Percentiles rank a stretch among this genome's conserved stretches.
Conservation (phyloP, 345 rosid genomes). For the Populus pruinosa region DNA sequence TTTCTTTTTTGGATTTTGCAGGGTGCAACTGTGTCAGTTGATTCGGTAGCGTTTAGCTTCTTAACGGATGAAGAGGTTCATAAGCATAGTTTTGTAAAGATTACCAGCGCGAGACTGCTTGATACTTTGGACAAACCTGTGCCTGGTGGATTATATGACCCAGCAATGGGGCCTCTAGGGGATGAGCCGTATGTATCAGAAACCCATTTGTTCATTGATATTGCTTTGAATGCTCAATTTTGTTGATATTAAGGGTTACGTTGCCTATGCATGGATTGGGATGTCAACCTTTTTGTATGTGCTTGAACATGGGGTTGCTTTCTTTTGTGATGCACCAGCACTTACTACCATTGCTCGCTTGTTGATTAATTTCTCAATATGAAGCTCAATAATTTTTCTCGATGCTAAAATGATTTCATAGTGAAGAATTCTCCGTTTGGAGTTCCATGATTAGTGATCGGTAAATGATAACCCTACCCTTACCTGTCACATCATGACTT, state of each 20-base stretch:
- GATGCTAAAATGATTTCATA: background rate
- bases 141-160: slow-evolving; percentile 62
- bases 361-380: background rate
- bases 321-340: background rate
- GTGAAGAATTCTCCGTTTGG: background rate
- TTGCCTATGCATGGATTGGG: background rate
- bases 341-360: background rate
- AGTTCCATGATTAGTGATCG: background rate
- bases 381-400: background rate
- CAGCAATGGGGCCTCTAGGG: slow-evolving; percentile 41
- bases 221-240: background rate
- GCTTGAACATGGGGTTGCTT: background rate
- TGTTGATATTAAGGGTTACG: background rate
- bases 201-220: background rate
- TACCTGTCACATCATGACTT: background rate
- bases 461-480: background rate
- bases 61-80: slow-evolving; percentile 54
- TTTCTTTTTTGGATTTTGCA: slow-evolving; percentile 15
- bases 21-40: slow-evolving; percentile 48
- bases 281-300: background rate
- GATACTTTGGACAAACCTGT: slow-evolving; percentile 41
- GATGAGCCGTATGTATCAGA: slow-evolving; percentile 9
- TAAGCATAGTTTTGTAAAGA: slow-evolving; percentile 44
- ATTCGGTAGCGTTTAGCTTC: slow-evolving; percentile 46
- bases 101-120: slow-evolving; percentile 39